Base-by-base conservation (phyloP, 2,329 filamentous ascomycete genomes). In the Arthrobotrys megalospora region DNA sequence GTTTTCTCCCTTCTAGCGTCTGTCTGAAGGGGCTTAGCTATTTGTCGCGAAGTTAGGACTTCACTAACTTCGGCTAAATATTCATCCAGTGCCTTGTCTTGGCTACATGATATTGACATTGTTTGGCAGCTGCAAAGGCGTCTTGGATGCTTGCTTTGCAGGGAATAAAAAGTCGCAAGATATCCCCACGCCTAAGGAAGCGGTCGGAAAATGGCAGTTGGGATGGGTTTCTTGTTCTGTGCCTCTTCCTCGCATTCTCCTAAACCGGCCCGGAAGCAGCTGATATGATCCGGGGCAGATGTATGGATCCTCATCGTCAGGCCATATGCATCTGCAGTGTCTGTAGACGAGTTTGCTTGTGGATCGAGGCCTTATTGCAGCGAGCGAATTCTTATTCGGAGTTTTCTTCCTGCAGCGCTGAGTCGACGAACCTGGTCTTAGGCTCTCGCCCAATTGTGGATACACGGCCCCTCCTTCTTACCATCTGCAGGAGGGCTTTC, bases 21-120 rank as follows among this genome's bases (percentile, higher is more conserved):
- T 41, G 34, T 53, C 43, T 48, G 19, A 41, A 32, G 48, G 48
- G 24, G 24, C 24, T 28, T 28, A 28, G 12, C 14, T 55, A 50
- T 8, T 36, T 16, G 55, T 60, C 68, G 58, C 60, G 50, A 64
- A 72, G 60, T 55, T 55, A 45, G 16, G 38, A 63, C 47, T 41
- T 66, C 12, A 63, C 58, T 76, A 24, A 11, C 55, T 43, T 60
- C 72, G 72, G 72, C 72, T 76, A 76, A 76, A 76, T 76, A 69
- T 68, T 69, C 47, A 69, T 50, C 55, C 64, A 66, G 41, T 36
- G 38, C 24, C n/a, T 43, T 43, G 24, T 36, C 55, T 60, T 60
- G 55, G 55, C 55, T 60, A 60, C 19, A 24, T 60, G 19, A 60
- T 16, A 60, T 41, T 60, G 34, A 24, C 8, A 60, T 28, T 60